Percentiles rank a stretch among this genome's conserved stretches.
Evolutionary conservation across 2,329 filamentous ascomycete species (phyloP).

Genomic region (Colletotrichum echinochloae): DNA sequence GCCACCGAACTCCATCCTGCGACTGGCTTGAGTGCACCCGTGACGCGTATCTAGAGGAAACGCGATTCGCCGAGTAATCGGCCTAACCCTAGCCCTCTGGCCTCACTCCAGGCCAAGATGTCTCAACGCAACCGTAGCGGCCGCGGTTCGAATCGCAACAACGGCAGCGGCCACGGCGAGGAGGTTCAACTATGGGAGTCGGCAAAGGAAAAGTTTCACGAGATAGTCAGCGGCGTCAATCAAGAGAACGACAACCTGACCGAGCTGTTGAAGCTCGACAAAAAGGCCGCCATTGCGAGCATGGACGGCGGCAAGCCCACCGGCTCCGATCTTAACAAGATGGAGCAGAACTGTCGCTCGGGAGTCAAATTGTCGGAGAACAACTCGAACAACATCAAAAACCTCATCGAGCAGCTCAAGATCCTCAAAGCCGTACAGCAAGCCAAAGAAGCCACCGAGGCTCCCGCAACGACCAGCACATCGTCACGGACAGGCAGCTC

Average conservation of each 20-base stretch:
- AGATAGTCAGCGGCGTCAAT: slow-evolving; percentile 56
- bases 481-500: slow-evolving; percentile 41
- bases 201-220: slow-evolving; percentile 54
- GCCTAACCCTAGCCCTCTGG: slow-evolving; percentile 15
- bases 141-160: slow-evolving; percentile 59
- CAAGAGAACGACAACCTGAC: slow-evolving; percentile 56
- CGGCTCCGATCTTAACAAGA: slow-evolving; percentile 51
- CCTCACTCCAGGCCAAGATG: slow-evolving; percentile 46
- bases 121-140: slow-evolving; percentile 59
- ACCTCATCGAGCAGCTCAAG: slow-evolving; percentile 57
- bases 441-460: slow-evolving; percentile 56
- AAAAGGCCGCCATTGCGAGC: slow-evolving; percentile 54
- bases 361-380: slow-evolving; percentile 57
- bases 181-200: slow-evolving; percentile 58
- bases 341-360: slow-evolving; percentile 57
- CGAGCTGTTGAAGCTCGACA: slow-evolving; percentile 56
- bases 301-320: slow-evolving; percentile 48
- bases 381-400: slow-evolving; percentile 52
- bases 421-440: slow-evolving; percentile 57
- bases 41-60: slow-evolving; percentile 23
- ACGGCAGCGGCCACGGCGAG: slow-evolving; percentile 56
- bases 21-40: not conserved
- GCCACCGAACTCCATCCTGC: not conserved
- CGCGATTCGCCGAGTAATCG: slow-evolving; percentile 3
- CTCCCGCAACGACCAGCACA: slow-evolving; percentile 41